Base-by-base conservation (phyloP, 169 alveolate genomes). In the Eimeria falciformis region DNA sequence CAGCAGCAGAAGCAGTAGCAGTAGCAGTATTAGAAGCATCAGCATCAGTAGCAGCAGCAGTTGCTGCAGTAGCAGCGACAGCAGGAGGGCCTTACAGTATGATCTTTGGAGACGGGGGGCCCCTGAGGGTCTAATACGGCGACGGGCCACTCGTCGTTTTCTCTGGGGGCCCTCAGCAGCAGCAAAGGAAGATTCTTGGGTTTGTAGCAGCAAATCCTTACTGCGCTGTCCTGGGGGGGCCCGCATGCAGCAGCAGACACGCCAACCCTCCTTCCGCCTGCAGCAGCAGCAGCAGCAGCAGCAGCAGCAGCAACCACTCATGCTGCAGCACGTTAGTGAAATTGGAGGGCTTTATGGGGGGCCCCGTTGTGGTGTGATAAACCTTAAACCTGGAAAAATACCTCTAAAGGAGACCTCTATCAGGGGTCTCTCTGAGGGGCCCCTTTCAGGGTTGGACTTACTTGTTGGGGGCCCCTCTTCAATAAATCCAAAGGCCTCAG, bases 111-210 rank as follows among this genome's bases (percentile, higher is more conserved):
- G 21, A 58, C 21, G 71, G 71, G 33, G 71, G 71, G 71, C 71
- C 71, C 71, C 71, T 58, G 29, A 9, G 71, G 71, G 71, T 58
- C 71, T 27, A 58, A 21, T 14, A 58, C 71, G 5, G 71, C 71
- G 21, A 58, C 71, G 21, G 71, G 71, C 71, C 71, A 58, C 25
- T 58, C 71, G 21, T 58, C 71, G 25, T 58, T 58, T 14, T 21
- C 71, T n/a, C 7, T 58, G 33, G 33, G 18, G 71, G 71, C 33
- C 33, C 33, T 27, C 71, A 14, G 9, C 71, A 58, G 71, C 71
- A 58, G 71, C 71, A 58, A 27, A 14, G 71, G 71, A 14, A 58
- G 71, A 7, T n/a, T 14, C 33, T 27, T 58, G 18, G 71, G 71
- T 5, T 27, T 58, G 71, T 5, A 58, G 71, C 71, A 58, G 33